These are phyloP conservation scores for Alternaria brassicae DNA, from an alignment of 2,329 filamentous ascomycete genomes.

Conservation along the genomic window DNA sequence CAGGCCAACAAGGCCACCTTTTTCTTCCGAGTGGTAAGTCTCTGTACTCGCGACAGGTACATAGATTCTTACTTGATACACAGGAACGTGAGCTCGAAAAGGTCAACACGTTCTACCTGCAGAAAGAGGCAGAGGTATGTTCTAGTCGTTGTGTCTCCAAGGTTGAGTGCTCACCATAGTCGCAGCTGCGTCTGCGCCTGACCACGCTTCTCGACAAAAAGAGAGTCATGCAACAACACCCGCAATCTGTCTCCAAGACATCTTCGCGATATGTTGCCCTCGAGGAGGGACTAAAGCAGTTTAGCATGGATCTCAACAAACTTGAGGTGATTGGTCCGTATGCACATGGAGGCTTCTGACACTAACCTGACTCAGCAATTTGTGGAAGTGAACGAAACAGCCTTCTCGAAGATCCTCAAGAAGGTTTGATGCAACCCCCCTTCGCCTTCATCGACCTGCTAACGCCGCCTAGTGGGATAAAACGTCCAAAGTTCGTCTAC, in stretches of 20 bases:
- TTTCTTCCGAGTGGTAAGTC: conserved; percentile 90
- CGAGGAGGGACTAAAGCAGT: conserved; percentile 96
- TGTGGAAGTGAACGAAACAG: conserved; percentile 96
- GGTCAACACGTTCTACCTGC: conserved; percentile 96
- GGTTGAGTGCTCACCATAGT: conserved; percentile 22
- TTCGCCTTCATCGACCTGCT: conserved; percentile 34
- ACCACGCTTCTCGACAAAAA: conserved; percentile 96
- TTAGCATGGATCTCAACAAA: conserved; percentile 95
- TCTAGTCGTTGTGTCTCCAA: conserved; percentile 4
- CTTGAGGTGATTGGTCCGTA: conserved; percentile 65
- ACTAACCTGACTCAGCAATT: conserved; percentile 72
- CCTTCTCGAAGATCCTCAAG: conserved; percentile 98
- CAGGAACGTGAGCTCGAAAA: conserved; percentile 98
- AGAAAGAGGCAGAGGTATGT: conserved; percentile 93
- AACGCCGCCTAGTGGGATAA: conserved; percentile 81
- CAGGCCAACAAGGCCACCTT: conserved; percentile 98
- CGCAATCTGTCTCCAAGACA: conserved; percentile 77
- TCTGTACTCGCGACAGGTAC: neutral
- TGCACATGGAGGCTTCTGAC: conserved; percentile 10
- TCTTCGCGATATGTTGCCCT: conserved; percentile 94
- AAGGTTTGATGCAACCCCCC: conserved; percentile 64
- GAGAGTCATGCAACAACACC: conserved; percentile 81
- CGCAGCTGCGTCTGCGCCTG: conserved; percentile 89
- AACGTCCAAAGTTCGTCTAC: conserved; percentile 78
- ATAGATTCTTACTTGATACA: conserved; percentile 11